Conservation (phyloP, 208 protist species). For the Acanthamoeba culbertsoni region DNA sequence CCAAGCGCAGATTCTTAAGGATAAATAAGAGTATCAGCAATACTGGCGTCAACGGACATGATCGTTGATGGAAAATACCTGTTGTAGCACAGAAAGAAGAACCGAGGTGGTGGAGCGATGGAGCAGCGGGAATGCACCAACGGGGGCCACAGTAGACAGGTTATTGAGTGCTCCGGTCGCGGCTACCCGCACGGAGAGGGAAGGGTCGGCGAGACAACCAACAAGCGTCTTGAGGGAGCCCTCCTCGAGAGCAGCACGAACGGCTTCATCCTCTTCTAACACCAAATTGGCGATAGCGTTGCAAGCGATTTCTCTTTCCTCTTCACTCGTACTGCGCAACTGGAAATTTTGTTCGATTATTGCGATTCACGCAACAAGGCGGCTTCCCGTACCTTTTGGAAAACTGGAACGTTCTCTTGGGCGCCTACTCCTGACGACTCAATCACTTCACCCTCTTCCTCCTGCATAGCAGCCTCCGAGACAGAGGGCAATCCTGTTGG, state of each 20-base stretch:
- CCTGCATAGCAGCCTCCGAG: neutral
- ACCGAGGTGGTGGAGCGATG: neutral
- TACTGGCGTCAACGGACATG: neutral
- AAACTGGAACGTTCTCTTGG: neutral
- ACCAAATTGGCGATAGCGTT: slow-evolving; percentile 19
- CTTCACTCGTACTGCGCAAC: neutral
- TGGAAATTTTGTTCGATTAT: neutral
- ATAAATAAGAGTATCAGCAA: neutral
- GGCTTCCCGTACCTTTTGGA: neutral
- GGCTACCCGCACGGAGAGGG: neutral
- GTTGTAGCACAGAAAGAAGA: neutral
- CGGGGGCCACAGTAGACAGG: slow-evolving; percentile 12
- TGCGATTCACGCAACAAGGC: neutral
- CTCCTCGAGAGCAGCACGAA: neutral
- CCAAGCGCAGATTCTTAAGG: neutral
- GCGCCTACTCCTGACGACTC: neutral
- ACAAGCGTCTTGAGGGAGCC: neutral
- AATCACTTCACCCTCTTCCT: neutral
- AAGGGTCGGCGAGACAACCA: neutral
- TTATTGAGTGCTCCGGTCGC: slow-evolving; percentile 50
- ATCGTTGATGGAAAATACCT: neutral
- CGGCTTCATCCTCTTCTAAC: slow-evolving; percentile 6
- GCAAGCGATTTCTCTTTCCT: neutral
- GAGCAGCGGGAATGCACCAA: neutral
- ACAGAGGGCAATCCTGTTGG: slow-evolving; percentile 5